Evolutionary conservation across 1,139 yeast genomes (phyloP).

Genomic region (Geotrichum citri-aurantii): DNA sequence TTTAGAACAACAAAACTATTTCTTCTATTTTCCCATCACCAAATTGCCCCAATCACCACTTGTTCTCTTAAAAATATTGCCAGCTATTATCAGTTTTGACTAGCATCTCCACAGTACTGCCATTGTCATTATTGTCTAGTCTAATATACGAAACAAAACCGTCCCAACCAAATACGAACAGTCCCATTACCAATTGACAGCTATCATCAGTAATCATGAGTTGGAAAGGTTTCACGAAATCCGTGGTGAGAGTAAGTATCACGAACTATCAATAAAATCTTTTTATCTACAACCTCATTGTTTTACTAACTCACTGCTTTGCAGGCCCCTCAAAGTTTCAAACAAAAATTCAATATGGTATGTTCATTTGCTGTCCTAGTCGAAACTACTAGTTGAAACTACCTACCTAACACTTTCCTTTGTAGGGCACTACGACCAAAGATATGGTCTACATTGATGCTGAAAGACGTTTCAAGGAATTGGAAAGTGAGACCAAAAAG

Average conservation of each 20-base stretch:
- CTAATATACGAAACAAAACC: neutral
- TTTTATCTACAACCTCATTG: neutral
- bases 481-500: constrained; percentile 84
- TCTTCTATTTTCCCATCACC: neutral
- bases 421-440: constrained; percentile 65
- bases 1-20: neutral
- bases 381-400: neutral
- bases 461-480: constrained; percentile 88
- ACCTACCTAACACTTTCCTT: neutral
- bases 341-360: constrained; percentile 39
- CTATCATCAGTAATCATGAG: constrained; percentile 50
- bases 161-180: no score
- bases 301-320: neutral
- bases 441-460: constrained; percentile 94
- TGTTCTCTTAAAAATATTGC: neutral
- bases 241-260: constrained; percentile 54
- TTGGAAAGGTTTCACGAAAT: constrained; percentile 88
- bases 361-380: constrained; percentile 13
- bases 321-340: constrained; percentile 48
- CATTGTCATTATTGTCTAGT: neutral
- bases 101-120: neutral
- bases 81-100: neutral
- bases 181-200: neutral
- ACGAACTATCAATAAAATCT: neutral
- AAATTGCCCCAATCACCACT: neutral